Evolutionary conservation across 2,329 filamentous ascomycete genomes (phyloP).

Genomic region (Sporothrix variecibatus): DNA sequence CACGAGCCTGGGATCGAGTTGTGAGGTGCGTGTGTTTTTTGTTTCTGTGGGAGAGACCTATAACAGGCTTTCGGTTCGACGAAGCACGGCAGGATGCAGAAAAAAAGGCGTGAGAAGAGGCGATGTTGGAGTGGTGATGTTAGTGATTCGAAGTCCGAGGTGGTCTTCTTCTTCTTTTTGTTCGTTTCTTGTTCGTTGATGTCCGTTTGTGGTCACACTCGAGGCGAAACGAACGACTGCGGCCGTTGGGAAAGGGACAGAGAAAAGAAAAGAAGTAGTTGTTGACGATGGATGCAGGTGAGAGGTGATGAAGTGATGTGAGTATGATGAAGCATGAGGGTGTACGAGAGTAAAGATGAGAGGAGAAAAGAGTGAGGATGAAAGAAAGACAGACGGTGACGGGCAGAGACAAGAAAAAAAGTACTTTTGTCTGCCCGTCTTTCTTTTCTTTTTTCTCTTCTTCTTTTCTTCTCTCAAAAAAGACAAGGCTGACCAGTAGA

Average conservation of each 20-base stretch:
- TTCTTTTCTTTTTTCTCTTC: not conserved
- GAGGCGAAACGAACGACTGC: constrained; percentile 10
- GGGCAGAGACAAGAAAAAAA: not conserved
- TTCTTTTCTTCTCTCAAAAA: not conserved
- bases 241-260: not conserved
- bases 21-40: not conserved
- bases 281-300: not conserved
- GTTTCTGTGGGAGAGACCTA: not conserved
- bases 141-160: not conserved
- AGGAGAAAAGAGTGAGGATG: not conserved
- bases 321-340: not conserved
- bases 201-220: not conserved
- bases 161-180: not conserved
- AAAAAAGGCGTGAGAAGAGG: not conserved
- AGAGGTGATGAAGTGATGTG: not conserved
- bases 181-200: not conserved
- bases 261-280: not conserved
- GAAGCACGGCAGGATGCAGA: constrained; percentile 17
- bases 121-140: not conserved
- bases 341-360: not conserved
- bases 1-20: not conserved
- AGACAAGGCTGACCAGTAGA: constrained; percentile 12
- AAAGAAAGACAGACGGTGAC: not conserved
- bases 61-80: not conserved
- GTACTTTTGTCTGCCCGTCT: not conserved